Percentiles rank a stretch among this genome's conserved stretches.
These are phyloP conservation scores for Bidens hawaiensis DNA, from an alignment of 140 eudicot species.

Conservation along the genomic window DNA sequence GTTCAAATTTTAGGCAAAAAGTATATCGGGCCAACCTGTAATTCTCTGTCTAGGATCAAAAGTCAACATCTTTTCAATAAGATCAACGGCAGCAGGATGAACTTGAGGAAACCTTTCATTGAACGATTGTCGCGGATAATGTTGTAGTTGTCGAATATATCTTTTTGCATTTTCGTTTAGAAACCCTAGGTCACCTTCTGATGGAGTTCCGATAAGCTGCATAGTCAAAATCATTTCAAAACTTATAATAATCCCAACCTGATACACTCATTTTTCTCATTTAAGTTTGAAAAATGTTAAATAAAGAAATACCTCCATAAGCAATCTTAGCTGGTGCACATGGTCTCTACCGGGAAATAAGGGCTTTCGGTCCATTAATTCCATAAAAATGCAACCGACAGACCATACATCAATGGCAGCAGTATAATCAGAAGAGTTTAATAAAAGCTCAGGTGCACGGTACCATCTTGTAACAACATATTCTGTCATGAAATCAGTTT, in stretches of 20 bases:
- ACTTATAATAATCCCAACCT: neutral
- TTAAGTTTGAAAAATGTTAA: too few relatives aligned
- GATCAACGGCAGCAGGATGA: constrained; percentile 80
- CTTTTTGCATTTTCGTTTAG: constrained; percentile 75
- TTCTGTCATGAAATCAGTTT: constrained; percentile 78
- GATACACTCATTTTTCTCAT: neutral
- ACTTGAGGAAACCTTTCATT: constrained; percentile 72
- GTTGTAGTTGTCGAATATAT: constrained; percentile 67
- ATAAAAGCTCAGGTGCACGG: constrained; percentile 77
- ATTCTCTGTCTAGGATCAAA: constrained; percentile 79
- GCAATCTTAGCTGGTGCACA: constrained; percentile 73
- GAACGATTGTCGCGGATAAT: constrained; percentile 61
- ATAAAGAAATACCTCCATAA: constrained; percentile 58
- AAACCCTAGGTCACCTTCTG: constrained; percentile 73
- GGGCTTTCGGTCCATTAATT: constrained; percentile 79
- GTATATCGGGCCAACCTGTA: constrained; percentile 40
- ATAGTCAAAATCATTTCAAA: constrained; percentile 12
- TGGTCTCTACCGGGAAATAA: constrained; percentile 87
- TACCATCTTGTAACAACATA: constrained; percentile 90
- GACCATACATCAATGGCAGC: constrained; percentile 94
- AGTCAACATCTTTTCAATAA: constrained; percentile 79
- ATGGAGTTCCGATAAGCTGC: constrained; percentile 86
- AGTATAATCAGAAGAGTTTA: constrained; percentile 74
- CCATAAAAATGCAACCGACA: constrained; percentile 89
- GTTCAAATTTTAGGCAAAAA: neutral